Evolutionary conservation across 345 rosid species (phyloP).

Genomic region (Citrus trifoliata): DNA sequence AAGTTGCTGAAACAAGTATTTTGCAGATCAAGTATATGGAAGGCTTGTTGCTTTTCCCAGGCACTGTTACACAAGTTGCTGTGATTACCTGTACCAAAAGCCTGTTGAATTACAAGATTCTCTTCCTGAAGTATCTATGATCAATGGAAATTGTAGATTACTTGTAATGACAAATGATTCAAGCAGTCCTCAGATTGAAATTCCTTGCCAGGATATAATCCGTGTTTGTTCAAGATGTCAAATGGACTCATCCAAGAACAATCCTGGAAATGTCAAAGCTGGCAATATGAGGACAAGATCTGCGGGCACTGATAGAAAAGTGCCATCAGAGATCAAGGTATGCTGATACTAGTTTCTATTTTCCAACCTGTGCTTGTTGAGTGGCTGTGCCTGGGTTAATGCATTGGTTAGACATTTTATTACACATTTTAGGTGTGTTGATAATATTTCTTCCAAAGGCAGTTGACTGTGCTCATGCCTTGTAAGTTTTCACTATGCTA

Average conservation of each 20-base stretch:
- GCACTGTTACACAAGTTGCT: slow-evolving; percentile 50
- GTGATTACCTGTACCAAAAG: slow-evolving; percentile 33
- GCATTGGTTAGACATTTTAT: neutral
- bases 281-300: slow-evolving; percentile 29
- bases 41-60: slow-evolving; percentile 65
- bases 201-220: slow-evolving; percentile 46
- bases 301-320: slow-evolving; percentile 17
- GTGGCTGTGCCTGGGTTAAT: neutral
- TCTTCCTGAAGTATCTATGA: slow-evolving; percentile 22
- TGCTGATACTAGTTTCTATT: slow-evolving; percentile 7
- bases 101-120: slow-evolving; percentile 27
- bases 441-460: neutral
- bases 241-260: slow-evolving; percentile 29
- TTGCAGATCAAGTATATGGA: slow-evolving; percentile 50
- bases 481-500: neutral
- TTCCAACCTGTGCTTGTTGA: neutral
- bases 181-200: slow-evolving; percentile 42
- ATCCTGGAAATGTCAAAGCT: slow-evolving; percentile 13
- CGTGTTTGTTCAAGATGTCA: slow-evolving; percentile 32
- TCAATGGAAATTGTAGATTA: slow-evolving; percentile 39
- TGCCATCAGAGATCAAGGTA: slow-evolving; percentile 36
- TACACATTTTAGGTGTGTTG: neutral
- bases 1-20: slow-evolving; percentile 33
- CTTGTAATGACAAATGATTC: slow-evolving; percentile 58
- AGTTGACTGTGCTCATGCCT: neutral